Evolutionary conservation across 257 asterid species (phyloP).

Genomic region (Salvia hispanica): DNA sequence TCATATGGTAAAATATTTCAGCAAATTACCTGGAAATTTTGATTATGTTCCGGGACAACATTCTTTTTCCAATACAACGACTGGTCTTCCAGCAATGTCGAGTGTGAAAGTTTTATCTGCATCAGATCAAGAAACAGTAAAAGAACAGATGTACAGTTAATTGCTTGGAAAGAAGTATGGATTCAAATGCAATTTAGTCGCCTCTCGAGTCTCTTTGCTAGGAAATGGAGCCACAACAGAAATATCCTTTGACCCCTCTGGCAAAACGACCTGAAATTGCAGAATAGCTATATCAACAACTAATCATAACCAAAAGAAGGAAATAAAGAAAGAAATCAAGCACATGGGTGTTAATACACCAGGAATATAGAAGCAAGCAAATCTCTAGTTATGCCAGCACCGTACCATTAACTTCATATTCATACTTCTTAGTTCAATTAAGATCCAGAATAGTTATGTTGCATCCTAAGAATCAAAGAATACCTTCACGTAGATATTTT

Average conservation of each 20-base stretch:
- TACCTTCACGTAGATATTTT: slow-evolving; percentile 88
- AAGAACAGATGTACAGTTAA: slow-evolving; percentile 28
- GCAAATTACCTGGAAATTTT: slow-evolving; percentile 72
- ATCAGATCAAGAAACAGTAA: slow-evolving; percentile 35
- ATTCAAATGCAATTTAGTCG: slow-evolving; percentile 24
- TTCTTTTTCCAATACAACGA: slow-evolving; percentile 70
- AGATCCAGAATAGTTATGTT: background rate
- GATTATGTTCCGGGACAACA: slow-evolving; percentile 91
- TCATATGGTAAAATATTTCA: too few relatives aligned
- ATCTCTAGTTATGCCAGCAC: background rate
- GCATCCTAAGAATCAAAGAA: slow-evolving; percentile 23
- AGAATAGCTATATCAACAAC: slow-evolving; percentile 22
- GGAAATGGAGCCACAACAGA: slow-evolving; percentile 69
- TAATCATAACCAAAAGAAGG: background rate
- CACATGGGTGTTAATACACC: background rate
- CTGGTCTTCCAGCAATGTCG: slow-evolving; percentile 94
- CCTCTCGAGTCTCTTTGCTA: slow-evolving; percentile 75
- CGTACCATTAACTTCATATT: background rate
- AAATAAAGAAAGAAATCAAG: background rate
- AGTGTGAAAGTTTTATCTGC: slow-evolving; percentile 84
- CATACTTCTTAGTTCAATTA: slow-evolving; percentile 4
- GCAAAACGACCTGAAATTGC: slow-evolving; percentile 71
- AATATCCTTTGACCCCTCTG: slow-evolving; percentile 86
- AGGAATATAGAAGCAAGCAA: background rate
- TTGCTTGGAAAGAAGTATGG: slow-evolving; percentile 4